phyloP scores from a whole-genome alignment of 805 yeast genomes.

The Geotrichum ghanense region DNA sequence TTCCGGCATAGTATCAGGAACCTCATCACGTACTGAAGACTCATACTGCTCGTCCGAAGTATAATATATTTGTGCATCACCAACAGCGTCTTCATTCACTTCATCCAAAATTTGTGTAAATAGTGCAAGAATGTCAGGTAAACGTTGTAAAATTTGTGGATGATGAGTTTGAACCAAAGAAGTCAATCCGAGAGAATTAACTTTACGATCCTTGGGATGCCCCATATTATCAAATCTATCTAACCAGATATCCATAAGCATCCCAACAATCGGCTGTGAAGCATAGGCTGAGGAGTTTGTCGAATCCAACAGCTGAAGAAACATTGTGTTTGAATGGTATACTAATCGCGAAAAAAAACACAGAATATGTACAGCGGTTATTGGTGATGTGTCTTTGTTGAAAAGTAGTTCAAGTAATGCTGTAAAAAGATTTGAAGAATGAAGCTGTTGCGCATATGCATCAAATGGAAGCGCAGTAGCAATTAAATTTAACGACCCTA shows the following conservation, averaged over 20 bases:
- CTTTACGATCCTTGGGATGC: slow-evolving; percentile 65
- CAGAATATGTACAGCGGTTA: slow-evolving; percentile 4
- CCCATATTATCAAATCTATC: slow-evolving; percentile 40
- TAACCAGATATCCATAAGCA: slow-evolving; percentile 23
- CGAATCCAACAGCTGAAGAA: background rate
- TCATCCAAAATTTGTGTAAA: slow-evolving; percentile 61
- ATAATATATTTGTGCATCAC: slow-evolving; percentile 31
- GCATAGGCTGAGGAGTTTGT: background rate
- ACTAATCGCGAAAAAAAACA: slow-evolving; percentile 7
- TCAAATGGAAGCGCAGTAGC: slow-evolving; percentile 9
- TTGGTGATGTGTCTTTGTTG: background rate
- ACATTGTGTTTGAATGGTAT: background rate
- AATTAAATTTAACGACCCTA: slow-evolving; percentile 11
- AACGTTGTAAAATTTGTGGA: slow-evolving; percentile 21
- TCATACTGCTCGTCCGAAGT: slow-evolving; percentile 4
- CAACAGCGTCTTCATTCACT: slow-evolving; percentile 46
- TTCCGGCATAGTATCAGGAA: slow-evolving; percentile 17
- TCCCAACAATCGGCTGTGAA: slow-evolving; percentile 2
- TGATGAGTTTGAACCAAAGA: slow-evolving; percentile 34
- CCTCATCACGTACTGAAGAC: slow-evolving; percentile 8
- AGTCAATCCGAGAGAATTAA: slow-evolving; percentile 51
- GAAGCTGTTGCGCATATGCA: background rate
- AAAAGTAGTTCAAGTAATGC: background rate
- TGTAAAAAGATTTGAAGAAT: background rate
- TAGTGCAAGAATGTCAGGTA: slow-evolving; percentile 27